phyloP scores from a whole-genome alignment of 768 basidiomycete genomes.

The Asterophora lycoperdoides region DNA sequence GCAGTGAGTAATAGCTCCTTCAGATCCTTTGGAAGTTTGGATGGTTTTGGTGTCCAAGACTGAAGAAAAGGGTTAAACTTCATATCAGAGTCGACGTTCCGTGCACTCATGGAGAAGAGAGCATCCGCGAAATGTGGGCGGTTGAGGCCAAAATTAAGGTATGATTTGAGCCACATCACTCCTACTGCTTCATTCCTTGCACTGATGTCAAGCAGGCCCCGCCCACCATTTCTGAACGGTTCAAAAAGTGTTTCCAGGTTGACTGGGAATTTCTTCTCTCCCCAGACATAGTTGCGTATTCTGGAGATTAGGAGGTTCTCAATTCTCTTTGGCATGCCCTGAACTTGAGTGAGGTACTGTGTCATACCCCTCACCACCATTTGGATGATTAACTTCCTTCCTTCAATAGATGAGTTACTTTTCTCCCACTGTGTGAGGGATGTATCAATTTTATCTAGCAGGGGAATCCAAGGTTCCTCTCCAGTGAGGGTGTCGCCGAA shows the following conservation, averaged over 20 bases:
- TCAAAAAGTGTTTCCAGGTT: constrained; percentile 16
- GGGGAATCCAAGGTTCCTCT: constrained; percentile 20
- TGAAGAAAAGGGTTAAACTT: constrained; percentile 24
- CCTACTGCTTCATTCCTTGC: constrained; percentile 25
- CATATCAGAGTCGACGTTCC: not conserved
- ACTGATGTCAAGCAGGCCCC: constrained; percentile 21
- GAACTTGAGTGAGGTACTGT: constrained; percentile 31
- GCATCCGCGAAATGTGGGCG: constrained; percentile 25
- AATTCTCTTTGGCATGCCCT: constrained; percentile 31
- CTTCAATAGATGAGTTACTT: constrained; percentile 27
- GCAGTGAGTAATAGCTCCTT: constrained; percentile 13
- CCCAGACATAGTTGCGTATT: constrained; percentile 26
- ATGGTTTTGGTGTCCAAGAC: constrained; percentile 16
- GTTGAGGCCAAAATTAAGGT: constrained; percentile 10
- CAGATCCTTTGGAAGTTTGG: not conserved
- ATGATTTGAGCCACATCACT: constrained; percentile 23
- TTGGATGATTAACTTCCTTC: constrained; percentile 18
- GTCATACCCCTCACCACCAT: constrained; percentile 28
- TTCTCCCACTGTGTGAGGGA: constrained; percentile 19
- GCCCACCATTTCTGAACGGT: constrained; percentile 20
- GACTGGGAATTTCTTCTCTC: constrained; percentile 12
- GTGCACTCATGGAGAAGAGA: constrained; percentile 13
- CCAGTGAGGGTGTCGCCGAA: constrained; percentile 26
- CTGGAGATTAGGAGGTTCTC: constrained; percentile 7
- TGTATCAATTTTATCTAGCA: constrained; percentile 23